These are phyloP conservation scores for Fusarium ramigenum DNA, from an alignment of 2,329 filamentous ascomycete genomes.

Conservation along the genomic window DNA sequence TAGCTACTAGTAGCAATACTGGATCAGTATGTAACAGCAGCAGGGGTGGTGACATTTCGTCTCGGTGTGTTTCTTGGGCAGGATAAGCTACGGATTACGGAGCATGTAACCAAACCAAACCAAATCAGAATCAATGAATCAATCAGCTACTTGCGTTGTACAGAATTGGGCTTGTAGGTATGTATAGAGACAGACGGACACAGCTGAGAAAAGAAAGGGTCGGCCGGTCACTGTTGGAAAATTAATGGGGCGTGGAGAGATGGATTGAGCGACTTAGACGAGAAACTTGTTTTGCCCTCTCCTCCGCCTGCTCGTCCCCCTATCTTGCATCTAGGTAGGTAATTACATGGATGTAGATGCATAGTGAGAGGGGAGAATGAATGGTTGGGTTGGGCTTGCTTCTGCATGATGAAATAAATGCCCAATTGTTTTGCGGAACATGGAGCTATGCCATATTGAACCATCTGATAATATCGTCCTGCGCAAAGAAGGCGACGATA, in stretches of 20 bases:
- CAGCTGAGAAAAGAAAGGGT: conserved; percentile 11
- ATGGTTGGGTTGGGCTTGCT: background rate
- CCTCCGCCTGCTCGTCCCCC: background rate
- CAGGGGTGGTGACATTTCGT: background rate
- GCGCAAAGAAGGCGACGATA: background rate
- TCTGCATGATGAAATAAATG: conserved; percentile 19
- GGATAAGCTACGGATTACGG: background rate
- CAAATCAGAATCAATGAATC: background rate
- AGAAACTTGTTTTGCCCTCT: conserved; percentile 11
- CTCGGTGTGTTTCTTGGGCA: conserved; percentile 5
- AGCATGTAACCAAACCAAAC: background rate
- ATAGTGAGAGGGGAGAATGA: background rate
- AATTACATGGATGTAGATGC: background rate
- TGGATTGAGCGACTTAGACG: background rate
- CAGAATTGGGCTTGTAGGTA: background rate
- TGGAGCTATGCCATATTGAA: conserved; percentile 5
- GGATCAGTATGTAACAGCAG: background rate
- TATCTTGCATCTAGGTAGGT: background rate
- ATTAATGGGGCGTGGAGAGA: conserved; percentile 12
- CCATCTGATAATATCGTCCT: background rate
- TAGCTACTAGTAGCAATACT: background rate
- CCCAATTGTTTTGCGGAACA: background rate
- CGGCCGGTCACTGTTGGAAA: conserved; percentile 8
- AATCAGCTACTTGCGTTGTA: background rate
- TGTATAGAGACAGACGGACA: background rate